Base-by-base conservation (phyloP, 345 rosid genomes). In the Eucalyptus marginata region DNA sequence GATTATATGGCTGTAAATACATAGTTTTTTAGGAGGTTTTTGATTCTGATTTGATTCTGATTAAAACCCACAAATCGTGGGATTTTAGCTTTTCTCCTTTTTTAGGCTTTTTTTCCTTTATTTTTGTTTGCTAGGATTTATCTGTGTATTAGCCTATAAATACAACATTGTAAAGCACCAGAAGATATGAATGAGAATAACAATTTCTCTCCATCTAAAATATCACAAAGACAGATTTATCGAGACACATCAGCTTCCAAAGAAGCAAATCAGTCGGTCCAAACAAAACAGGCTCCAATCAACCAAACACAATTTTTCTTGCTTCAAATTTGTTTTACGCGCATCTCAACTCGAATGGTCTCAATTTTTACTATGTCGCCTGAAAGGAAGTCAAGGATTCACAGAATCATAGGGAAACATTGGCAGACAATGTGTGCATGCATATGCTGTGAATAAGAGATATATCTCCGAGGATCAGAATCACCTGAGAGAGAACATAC, bases 401-500 rank as follows among this genome's bases (percentile, higher is more conserved):
- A 76, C 27, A 76, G 83, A 64, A 76, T 76, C 83, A 76, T 36
- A 76, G 8, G 14, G 40, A 76, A 76, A 76, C 83, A 76, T 76
- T 2, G 2, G 27, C 47, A 36, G 14, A 76, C 83, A 76, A 76
- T 6, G 83, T 36, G 47, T 22, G 18, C 18, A 40, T 46, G 52
- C 49, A 87, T 40, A 87, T 29, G 25, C 33, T 83, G 51, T 49
- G 50, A 59, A 86, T 71, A 24, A 89, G 36, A 59, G 86, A 89
- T 33, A 88, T 16, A 85, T 54, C 87, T 91, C 83, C 27, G 10
- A 83, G 83, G 83, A 79, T 88, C 20, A 91, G 59, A 79, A 80
- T 91, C 91, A 97, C 99, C 99, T 96, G 93, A 93, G 92, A 91
- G 87, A 92, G 89, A 91, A 92, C 94, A 91, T 79, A 90, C 90